Evolutionary conservation across 352 stramenopile species (phyloP), one percentile per base, ranked within the genome.

Genomic region (Phytophthora hibernalis): DNA sequence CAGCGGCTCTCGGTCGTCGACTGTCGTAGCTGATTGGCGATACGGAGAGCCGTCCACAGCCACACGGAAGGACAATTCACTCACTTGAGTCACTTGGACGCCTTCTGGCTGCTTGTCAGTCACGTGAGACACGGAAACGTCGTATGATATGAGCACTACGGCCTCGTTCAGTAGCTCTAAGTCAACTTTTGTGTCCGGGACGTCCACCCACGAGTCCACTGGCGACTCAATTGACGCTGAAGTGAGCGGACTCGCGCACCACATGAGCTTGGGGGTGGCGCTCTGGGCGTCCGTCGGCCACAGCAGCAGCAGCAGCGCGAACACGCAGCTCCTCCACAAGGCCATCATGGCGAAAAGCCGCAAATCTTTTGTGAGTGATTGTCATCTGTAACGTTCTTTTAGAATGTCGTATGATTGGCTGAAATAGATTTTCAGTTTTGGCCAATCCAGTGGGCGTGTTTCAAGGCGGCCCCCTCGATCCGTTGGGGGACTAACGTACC

Each of bases 81-180:
- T 89, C 26, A 80, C 61, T 51, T 82, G 61, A 2, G 26, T 24
- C n/a, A 54, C 42, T 22, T 59, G 54, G 33, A 54, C 53, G 5
- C 38, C 58, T 52, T 74, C 53, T 1, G 53, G 3, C 26, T 67
- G 35, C 28, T 42, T 0, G 7, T 65, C 54, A 31, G 64, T 58
- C 50, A 88, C 42, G 44, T 80, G 83, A 12, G 80, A 82, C 13
- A 91, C 83, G 0, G 81, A 77, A 4, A 89, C 79, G 53, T 93
- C 85, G 65, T 91, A 91, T 20, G 82, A 89, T 22, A 93, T 78
- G 30, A 90, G 54, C 37, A 91, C 72, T 5, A 89, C 61, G 2
- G 79, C 83, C 45, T 87, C 68, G 48, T 90, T 91, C 16, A 61
- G 62, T 15, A 93, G 74, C 45, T 90, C 76, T 35, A 90, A 51